Evolutionary conservation across 176 grass and related monocot genomes (phyloP), one percentile per base, ranked within the genome.

Genomic region (Zoysia japonica): DNA sequence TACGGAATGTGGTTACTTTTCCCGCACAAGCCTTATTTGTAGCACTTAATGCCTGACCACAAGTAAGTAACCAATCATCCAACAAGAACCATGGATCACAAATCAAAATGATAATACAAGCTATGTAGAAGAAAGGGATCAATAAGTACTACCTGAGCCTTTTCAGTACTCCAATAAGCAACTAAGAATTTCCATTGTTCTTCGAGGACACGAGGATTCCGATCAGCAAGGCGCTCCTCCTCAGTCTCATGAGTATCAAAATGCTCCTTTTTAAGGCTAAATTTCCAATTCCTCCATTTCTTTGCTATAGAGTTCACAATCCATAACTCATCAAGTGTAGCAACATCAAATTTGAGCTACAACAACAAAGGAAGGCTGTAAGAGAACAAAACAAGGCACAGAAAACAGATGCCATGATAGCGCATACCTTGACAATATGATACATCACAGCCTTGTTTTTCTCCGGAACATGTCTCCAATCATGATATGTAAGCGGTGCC

Each of bases 91-190:
- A 54, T 5, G 6, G 14, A 16, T 54, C 12, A 5, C 52, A 17
- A 47, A 79, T 43, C 35, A 66, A 47, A 72, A 65, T 2, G 5
- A 7, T 17, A 65, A 2, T 59, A 42, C 17, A 75, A 61, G 43
- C 11, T 65, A 67, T 59, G 70, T 53, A 52, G 37, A 39, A 2
- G 46, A 69, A 76, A 80, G 28, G 51, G 41, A 81, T 52, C 43
- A 42, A 10, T 16, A 15, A 47, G 44, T 53, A 41, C 35, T 68
- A 86, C 83, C 87, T 89, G 70, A 2, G 83, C 90, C 41, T 83
- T 88, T 75, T 92, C 83, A 16, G 83, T 89, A 55, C 83, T 83
- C 90, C 90, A 92, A 71, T 80, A 92, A 41, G 60, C 36, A 76
- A 84, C 59, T 79, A 89, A 74, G 70, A 81, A 86, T 74, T 50